Evolutionary conservation across 2,329 filamentous ascomycete genomes (phyloP).

Genomic region (Diplodia mutila): DNA sequence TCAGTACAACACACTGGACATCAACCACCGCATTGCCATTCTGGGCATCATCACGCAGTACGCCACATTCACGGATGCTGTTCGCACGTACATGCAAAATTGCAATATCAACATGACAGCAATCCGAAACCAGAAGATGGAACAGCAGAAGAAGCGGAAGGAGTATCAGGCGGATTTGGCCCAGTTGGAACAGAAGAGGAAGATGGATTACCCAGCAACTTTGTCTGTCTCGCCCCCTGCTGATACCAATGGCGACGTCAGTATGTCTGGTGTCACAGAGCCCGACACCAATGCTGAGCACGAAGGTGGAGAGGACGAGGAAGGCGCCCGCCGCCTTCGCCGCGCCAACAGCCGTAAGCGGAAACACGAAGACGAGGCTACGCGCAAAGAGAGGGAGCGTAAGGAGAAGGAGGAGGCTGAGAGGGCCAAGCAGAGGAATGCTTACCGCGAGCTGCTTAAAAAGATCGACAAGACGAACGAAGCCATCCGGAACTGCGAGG

Average conservation of each 20-base stretch:
- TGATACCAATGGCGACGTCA: conserved; percentile 59
- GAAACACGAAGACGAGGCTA: conserved; percentile 67
- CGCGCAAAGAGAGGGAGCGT: conserved; percentile 70
- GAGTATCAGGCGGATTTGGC: conserved; percentile 67
- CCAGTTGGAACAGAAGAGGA: conserved; percentile 71
- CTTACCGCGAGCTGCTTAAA: conserved; percentile 76
- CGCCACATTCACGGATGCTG: conserved; percentile 80
- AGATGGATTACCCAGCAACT: conserved; percentile 73
- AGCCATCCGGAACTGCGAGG: conserved; percentile 78
- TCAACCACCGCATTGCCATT: conserved; percentile 79
- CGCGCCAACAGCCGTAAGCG: conserved; percentile 70
- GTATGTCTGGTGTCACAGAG: conserved; percentile 68
- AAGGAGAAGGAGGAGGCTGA: conserved; percentile 63
- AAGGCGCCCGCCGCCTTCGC: conserved; percentile 53
- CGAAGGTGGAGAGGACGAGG: conserved; percentile 71
- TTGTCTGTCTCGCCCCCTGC: conserved; percentile 63
- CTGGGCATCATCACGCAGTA: conserved; percentile 86
- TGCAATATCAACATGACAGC: conserved; percentile 93
- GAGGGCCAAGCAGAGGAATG: conserved; percentile 73
- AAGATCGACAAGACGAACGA: conserved; percentile 88
- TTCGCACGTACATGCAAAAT: conserved; percentile 87
- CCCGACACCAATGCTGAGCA: conserved; percentile 60
- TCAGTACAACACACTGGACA: conserved; percentile 75
- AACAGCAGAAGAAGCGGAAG: conserved; percentile 79
- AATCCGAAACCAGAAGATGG: conserved; percentile 94